These are phyloP conservation scores for Silene noctiflora DNA, from an alignment of 179 eudicot species.

Conservation along the genomic window DNA sequence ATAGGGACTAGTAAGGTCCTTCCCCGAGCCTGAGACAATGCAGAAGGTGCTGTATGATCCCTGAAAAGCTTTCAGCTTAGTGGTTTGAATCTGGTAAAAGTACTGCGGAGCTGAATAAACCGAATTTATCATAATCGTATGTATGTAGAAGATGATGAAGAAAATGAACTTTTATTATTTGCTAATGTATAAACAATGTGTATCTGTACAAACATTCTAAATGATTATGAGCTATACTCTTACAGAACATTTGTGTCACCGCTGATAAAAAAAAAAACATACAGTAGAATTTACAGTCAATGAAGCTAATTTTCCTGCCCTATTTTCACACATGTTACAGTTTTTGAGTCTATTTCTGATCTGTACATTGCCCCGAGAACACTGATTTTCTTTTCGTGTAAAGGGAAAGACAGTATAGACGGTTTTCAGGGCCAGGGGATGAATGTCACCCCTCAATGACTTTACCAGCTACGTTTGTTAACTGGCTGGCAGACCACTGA, in stretches of 20 bases:
- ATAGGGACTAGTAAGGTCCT: too few relatives aligned
- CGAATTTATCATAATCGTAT: too few relatives aligned
- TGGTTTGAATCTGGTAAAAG: too few relatives aligned
- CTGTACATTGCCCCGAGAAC: slow-evolving; percentile 18
- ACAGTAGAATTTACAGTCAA: slow-evolving; percentile 29
- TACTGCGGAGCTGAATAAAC: too few relatives aligned
- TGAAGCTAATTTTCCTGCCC: slow-evolving; percentile 19
- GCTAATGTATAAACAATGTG: slow-evolving; percentile 3
- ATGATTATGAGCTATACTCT: slow-evolving; percentile 24
- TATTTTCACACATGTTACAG: slow-evolving; percentile 27
- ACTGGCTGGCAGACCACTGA: background rate
- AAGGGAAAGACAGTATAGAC: background rate
- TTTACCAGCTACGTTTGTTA: too few relatives aligned
- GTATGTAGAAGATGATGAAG: background rate
- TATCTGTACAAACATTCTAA: slow-evolving; percentile 30
- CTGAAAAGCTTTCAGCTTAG: too few relatives aligned
- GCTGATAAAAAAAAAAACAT: slow-evolving; percentile 9
- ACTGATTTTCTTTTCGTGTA: background rate
- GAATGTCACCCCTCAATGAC: background rate
- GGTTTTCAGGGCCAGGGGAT: background rate
- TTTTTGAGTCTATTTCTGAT: slow-evolving; percentile 16
- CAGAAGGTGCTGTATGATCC: too few relatives aligned
- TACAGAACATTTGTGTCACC: slow-evolving; percentile 15
- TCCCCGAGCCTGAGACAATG: too few relatives aligned
- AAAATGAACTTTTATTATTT: slow-evolving; percentile 4